Conservation (phyloP, 2,329 filamentous ascomycete genomes). For the Claviceps arundinis region DNA sequence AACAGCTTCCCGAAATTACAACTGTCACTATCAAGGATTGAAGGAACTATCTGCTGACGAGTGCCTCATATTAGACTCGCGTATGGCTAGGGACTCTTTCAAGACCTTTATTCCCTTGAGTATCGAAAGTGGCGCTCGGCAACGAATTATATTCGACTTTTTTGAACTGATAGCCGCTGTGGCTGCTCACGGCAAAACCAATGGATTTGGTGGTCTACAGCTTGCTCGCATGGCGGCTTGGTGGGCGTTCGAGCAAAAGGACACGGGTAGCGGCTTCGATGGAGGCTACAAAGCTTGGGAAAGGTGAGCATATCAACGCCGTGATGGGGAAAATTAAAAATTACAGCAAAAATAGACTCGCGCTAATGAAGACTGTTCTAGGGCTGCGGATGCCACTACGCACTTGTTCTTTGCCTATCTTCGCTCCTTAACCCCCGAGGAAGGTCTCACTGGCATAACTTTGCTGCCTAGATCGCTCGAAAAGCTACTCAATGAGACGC, state of each 20-base stretch:
- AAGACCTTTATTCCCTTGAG: conserved; percentile 92
- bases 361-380: conserved; percentile 21
- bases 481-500: conserved; percentile 78
- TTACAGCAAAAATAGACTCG: background rate
- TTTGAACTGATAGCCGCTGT: conserved; percentile 87
- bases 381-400: conserved; percentile 87
- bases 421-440: conserved; percentile 74
- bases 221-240: conserved; percentile 90
- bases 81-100: conserved; percentile 84
- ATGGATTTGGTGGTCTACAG: conserved; percentile 86
- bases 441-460: conserved; percentile 64
- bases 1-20: background rate
- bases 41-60: background rate
- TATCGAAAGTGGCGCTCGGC: conserved; percentile 73
- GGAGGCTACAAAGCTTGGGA: conserved; percentile 85
- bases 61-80: conserved; percentile 52
- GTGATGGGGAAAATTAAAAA: background rate
- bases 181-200: conserved; percentile 83
- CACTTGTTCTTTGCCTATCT: conserved; percentile 98
- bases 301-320: conserved; percentile 25
- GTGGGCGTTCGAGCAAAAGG: conserved; percentile 94
- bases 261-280: conserved; percentile 83
- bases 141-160: conserved; percentile 87
- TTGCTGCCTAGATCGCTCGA: conserved; percentile 82
- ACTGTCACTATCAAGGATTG: no score